These are phyloP conservation scores for Incumbomyces lentus DNA, from an alignment of 2,329 filamentous ascomycete genomes.

Conservation along the genomic window DNA sequence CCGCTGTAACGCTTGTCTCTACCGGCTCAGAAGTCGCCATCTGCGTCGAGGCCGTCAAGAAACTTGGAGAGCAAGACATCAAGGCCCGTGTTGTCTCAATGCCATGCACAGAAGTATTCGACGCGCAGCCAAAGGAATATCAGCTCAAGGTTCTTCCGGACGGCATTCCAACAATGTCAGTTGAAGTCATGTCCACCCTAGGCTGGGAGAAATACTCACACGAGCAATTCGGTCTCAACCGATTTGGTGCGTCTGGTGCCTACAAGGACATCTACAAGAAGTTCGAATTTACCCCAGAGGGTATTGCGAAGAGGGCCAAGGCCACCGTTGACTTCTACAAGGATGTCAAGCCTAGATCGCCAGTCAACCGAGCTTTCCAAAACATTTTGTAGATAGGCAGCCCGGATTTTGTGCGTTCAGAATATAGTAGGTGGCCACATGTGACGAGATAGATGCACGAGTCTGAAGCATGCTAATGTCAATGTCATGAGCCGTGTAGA, in stretches of 20 bases:
- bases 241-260: conserved; percentile 92
- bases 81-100: conserved; percentile 88
- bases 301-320: conserved; percentile 85
- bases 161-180: conserved; percentile 81
- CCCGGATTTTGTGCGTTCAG: too few relatives aligned
- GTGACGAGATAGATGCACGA: too few relatives aligned
- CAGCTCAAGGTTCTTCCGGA: conserved; percentile 84
- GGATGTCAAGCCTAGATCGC: conserved; percentile 84
- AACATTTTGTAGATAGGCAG: conserved; percentile 64
- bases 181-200: conserved; percentile 94
- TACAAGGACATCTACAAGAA: conserved; percentile 99
- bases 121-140: conserved; percentile 90
- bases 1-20: conserved; percentile 79
- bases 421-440: too few relatives aligned
- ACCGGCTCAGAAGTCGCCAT: conserved; percentile 95
- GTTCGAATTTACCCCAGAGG: conserved; percentile 98
- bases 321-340: conserved; percentile 97
- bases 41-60: conserved; percentile 84
- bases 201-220: conserved; percentile 99
- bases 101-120: conserved; percentile 95
- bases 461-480: too few relatives aligned
- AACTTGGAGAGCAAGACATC: conserved; percentile 76
- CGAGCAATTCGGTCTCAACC: conserved; percentile 98
- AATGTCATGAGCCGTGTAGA: too few relatives aligned
- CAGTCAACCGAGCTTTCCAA: conserved; percentile 94